Base-by-base conservation (phyloP, 371 early-diverging fungal species). In the Dipsacomyces acuminosporus region DNA sequence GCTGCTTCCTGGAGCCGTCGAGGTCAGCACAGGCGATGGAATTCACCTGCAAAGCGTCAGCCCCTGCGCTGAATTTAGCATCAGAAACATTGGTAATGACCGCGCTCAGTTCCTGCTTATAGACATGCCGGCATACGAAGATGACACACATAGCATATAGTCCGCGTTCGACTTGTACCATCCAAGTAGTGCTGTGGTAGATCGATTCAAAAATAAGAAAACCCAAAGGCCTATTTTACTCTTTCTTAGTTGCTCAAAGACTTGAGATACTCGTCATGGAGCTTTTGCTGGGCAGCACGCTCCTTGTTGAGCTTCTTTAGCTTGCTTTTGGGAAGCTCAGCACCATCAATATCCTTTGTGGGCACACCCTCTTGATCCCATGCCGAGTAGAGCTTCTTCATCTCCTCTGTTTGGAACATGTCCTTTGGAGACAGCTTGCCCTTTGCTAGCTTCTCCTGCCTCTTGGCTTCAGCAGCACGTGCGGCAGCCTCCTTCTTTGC, bases 301-400 rank as follows among this genome's bases (percentile, higher is more conserved):
- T 91, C 90, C 78, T 96, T 95, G 49, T 79, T 71, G 47, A 94
- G 74, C 75, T 93, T 93, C 82, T 96, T 96, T 45, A 78, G 63
- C 61, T 83, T 76, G 61, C 80, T 83, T 78, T 92, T 94, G 56
- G 91, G 63, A 41, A 94, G 62, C 59, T 90, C 89, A 50, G 82
- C 83, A 26, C 95, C 94, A 8, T 82, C 81, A 41, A 71, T 78
- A 54, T 90, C 90, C 50, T 86, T 85, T 38, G 90, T 86, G 4
- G 96, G 96, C 20, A 96, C 69, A n/a, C 96, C 96, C 43, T 77
- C 63, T 13, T 86, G 89, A 63, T 94, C 95, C 80, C 85, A 93
- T 47, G 79, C 76, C 1, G 85, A 81, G 74, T 82, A 96, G 51
- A 84, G 82, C 20, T 73, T 75, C 8, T 61, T 65, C 26, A 72